Evolutionary conservation across 2,329 filamentous ascomycete species (phyloP).

Genomic region (Ophiocordyceps camponoti-saundersi): DNA sequence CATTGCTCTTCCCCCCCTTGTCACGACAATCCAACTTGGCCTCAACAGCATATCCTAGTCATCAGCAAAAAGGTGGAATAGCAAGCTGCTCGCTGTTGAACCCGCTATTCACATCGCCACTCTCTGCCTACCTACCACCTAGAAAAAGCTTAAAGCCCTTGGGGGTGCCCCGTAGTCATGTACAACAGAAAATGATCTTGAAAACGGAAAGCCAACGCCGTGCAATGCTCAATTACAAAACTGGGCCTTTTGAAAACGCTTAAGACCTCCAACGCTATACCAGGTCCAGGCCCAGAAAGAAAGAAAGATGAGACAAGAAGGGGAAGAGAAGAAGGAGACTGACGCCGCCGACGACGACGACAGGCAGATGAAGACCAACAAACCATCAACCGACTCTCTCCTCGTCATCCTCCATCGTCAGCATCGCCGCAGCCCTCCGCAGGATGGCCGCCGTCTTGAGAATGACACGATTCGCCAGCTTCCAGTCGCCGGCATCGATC

Average conservation of each 20-base stretch:
- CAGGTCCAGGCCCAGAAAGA: constrained; percentile 1
- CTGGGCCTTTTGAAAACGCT: neutral
- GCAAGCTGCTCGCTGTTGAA: too few relatives aligned
- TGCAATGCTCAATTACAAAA: constrained; percentile 10
- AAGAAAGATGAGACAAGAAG: constrained; percentile 3
- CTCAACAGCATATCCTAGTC: too few relatives aligned
- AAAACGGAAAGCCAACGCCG: constrained; percentile 10
- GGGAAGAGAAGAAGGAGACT: too few relatives aligned
- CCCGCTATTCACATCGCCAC: too few relatives aligned
- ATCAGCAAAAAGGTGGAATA: too few relatives aligned
- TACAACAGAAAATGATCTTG: too few relatives aligned
- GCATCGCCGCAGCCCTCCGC: constrained; percentile 32
- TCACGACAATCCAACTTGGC: neutral
- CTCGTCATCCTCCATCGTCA: constrained; percentile 13
- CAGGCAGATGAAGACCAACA: neutral
- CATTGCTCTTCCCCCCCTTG: neutral
- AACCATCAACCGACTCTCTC: neutral
- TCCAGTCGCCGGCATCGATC: constrained; percentile 56
- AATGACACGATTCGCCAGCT: constrained; percentile 47
- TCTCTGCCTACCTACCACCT: too few relatives aligned
- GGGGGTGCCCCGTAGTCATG: too few relatives aligned
- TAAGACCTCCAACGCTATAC: neutral
- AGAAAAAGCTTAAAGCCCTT: too few relatives aligned
- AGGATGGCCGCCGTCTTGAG: constrained; percentile 56
- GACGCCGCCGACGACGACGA: too few relatives aligned